Percentiles rank a stretch among this genome's conserved stretches.
Conservation (phyloP, 306 rosid species). For the Biancaea sappan region DNA sequence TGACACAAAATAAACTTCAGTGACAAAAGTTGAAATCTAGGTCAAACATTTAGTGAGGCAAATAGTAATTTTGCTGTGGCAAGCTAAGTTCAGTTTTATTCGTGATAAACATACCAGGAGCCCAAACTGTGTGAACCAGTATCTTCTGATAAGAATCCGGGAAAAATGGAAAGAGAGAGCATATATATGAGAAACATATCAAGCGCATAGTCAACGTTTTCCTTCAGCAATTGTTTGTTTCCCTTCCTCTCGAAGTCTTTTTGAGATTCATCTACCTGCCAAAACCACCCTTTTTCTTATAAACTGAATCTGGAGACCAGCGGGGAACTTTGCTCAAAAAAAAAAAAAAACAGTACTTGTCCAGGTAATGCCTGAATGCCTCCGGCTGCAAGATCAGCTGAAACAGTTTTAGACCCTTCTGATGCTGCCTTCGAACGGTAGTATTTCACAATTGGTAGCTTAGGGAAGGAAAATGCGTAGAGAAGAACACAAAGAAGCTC, state of each 20-base stretch:
- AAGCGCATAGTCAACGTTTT: conserved; percentile 77
- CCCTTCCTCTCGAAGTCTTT: conserved; percentile 53
- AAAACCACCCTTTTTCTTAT: neutral
- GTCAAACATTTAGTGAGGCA: no score
- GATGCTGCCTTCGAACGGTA: conserved; percentile 87
- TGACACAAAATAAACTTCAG: no score
- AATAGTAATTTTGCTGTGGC: no score
- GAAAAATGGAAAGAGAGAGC: conserved; percentile 76
- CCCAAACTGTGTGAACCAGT: conserved; percentile 84
- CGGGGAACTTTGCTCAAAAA: neutral
- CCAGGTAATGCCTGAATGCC: conserved; percentile 55
- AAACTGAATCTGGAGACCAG: neutral
- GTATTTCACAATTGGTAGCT: conserved; percentile 70
- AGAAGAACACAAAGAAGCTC: conserved; percentile 73
- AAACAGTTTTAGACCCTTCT: conserved; percentile 84
- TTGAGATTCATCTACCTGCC: conserved; percentile 51
- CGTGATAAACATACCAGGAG: conserved; percentile 59
- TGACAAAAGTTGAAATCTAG: no score
- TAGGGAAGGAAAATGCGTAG: conserved; percentile 72
- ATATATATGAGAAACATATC: conserved; percentile 64
- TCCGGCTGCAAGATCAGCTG: conserved; percentile 85
- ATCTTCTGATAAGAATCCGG: conserved; percentile 94
- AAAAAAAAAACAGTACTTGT: conserved; percentile 35
- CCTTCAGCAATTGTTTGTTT: conserved; percentile 57
- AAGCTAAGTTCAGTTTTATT: no score